A percentile compares a stretch with the other conserved stretches of the same genome.
Evolutionary conservation across 805 yeast genomes (phyloP).

Genomic region (Metschnikowia kofuensis): DNA sequence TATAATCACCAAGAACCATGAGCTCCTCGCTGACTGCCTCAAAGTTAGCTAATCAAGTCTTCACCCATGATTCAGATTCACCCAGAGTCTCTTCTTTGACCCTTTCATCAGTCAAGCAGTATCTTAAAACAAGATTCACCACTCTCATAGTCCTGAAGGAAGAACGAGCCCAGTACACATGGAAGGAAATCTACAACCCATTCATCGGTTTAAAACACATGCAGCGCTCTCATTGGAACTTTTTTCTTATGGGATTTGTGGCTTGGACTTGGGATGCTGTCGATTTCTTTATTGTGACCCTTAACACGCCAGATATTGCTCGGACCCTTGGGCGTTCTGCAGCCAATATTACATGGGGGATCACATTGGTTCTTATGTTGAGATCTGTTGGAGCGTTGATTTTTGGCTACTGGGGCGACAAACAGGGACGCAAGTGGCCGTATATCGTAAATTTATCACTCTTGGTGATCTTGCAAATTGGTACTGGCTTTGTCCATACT

Average conservation of each 20-base stretch:
- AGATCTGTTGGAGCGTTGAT: slow-evolving; percentile 63
- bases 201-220: slow-evolving; percentile 24
- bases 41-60: slow-evolving; percentile 8
- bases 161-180: slow-evolving; percentile 33
- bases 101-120: slow-evolving; percentile 28
- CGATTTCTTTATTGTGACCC: slow-evolving; percentile 58
- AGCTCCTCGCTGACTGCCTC: slow-evolving; percentile 5
- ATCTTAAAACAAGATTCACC: slow-evolving; percentile 46
- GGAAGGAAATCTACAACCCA: slow-evolving; percentile 55
- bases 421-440: slow-evolving; percentile 62
- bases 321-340: slow-evolving; percentile 41
- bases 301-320: slow-evolving; percentile 50
- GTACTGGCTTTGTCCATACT: slow-evolving; percentile 59
- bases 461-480: slow-evolving; percentile 55
- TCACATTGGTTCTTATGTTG: slow-evolving; percentile 65
- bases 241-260: slow-evolving; percentile 49
- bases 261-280: slow-evolving; percentile 69
- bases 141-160: slow-evolving; percentile 47
- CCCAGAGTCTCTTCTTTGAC: slow-evolving; percentile 30
- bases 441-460: slow-evolving; percentile 43
- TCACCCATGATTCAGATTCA: slow-evolving; percentile 11
- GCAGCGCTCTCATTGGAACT: slow-evolving; percentile 45
- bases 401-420: slow-evolving; percentile 61
- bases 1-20: neutral
- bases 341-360: slow-evolving; percentile 64